Base-by-base conservation (phyloP, 495 filamentous ascomycete species). In the Jackrogersella multiformis region DNA sequence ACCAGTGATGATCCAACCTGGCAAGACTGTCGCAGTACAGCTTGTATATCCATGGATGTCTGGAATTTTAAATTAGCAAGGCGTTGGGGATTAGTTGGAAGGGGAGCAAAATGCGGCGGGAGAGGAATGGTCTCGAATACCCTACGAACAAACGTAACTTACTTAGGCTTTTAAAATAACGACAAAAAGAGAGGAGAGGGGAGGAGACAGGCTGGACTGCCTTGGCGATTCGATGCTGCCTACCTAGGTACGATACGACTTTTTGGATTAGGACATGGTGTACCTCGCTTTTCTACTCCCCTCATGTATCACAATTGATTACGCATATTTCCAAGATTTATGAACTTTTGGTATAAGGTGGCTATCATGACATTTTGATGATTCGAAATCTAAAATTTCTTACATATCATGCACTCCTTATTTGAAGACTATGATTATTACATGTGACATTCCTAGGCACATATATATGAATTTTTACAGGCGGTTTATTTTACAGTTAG, bases 211-310 rank as follows among this genome's bases (percentile, higher is more conserved):
- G 28, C 36, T 44, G 56, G 51, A 24, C 63, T 60, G 44, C 30
- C 35, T 52, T 38, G 10, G 23, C 39, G 51, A 70, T 51, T 28
- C 58, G 55, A 44, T 42, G 62, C 34, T 51, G 38, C 30, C 32
- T 61, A n/a, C n/a, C n/a, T n/a, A n/a, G n/a, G n/a, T n/a, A 58
- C 58, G 59, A 55, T 60, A 55, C 61, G 39, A 44, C 49, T 28
- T 26, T 15, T 36, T 49, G 49, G 32, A 44, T 41, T 48, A 64
- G 46, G 44, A 30, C 30, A 15, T 53, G 58, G 36, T 57, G 58
- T 68, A 53, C 44, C 38, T 62, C 65, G 21, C 54, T 70, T 68
- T 68, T 70, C 59, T 72, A 74, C 69, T 74, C 72, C 72, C 64
- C 72, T 72, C 66, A 68, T 70, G 72, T 72, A 69, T 45, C 45